Conservation (phyloP, 768 basidiomycete species). For the Boletus pseudopeckii region DNA sequence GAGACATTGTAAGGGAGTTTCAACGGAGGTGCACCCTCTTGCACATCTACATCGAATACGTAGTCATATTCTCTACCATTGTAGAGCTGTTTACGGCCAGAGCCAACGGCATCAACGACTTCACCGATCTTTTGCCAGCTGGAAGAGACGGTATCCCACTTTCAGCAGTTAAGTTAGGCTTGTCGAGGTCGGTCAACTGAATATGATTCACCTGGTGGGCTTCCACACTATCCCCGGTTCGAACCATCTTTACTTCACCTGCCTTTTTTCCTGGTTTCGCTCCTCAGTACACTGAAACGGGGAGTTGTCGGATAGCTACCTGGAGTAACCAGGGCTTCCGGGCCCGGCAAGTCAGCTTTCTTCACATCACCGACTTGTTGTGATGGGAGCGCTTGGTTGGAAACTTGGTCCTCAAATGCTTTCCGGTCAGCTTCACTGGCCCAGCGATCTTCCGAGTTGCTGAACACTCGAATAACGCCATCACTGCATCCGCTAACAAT, state of each 20-base stretch:
- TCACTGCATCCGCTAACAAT: conserved; percentile 93
- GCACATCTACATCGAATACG: conserved; percentile 97
- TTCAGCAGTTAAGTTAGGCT: conserved; percentile 3
- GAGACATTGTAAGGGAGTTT: conserved; percentile 92
- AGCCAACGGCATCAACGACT: conserved; percentile 92
- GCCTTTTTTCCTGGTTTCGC: conserved; percentile 72
- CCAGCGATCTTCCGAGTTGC: conserved; percentile 66
- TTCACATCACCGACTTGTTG: conserved; percentile 93
- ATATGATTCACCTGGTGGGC: conserved; percentile 71
- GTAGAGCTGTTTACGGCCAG: conserved; percentile 86
- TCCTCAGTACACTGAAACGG: conserved; percentile 3
- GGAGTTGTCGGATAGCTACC: conserved; percentile 40
- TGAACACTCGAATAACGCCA: conserved; percentile 83
- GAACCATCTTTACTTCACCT: conserved; percentile 92
- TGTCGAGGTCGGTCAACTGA: not conserved
- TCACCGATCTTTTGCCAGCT: conserved; percentile 94
- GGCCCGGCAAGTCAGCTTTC: conserved; percentile 82
- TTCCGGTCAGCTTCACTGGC: conserved; percentile 62
- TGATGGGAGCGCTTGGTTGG: conserved; percentile 74
- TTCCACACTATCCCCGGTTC: conserved; percentile 75
- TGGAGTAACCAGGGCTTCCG: conserved; percentile 71
- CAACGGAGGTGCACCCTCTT: conserved; percentile 87
- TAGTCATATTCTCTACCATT: conserved; percentile 96
- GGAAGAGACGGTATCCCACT: conserved; percentile 76
- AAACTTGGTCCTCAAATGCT: conserved; percentile 70